Evolutionary conservation across 73 alveolate genomes (phyloP), one percentile per base, ranked within the genome.

Genomic region (Paramecium biaurelia): DNA sequence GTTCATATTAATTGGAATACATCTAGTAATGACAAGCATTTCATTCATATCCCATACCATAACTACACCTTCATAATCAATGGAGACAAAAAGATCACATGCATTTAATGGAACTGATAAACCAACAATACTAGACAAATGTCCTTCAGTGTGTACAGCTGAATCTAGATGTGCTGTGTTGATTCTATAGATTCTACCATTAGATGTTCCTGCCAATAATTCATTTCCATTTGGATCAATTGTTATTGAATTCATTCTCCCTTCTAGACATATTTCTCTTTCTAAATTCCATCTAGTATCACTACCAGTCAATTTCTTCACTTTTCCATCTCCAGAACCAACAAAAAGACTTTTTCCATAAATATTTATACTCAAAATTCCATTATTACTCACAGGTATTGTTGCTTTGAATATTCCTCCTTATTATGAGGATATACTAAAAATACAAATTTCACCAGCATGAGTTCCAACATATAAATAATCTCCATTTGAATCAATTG

Each of bases 311-410:
- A 97, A 89, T 89, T 96, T 97, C 93, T 96, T 97, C 9, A 97
- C 95, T 95, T 95, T 97, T 5, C 99, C 99, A 86, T 97, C 99
- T n/a, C 99, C 99, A 10, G 98, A 97, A 14, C 98, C 97, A 15
- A 96, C 96, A 56, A 95, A 95, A 32, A 97, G 70, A 42, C 88
- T 93, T n/a, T 95, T 98, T 53, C 92, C 96, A 57, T 92, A 85
- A 58, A 96, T 56, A 23, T 93, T 93, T 41, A 97, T 95, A 56
- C 96, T 93, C 85, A 96, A 92, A 1, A 97, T 95, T 18, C 99
- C 98, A 92, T 96, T 97, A 74, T 96, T 95, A 35, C 96, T 89
- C 6, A 97, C 93, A 57, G 98, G 98, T 92, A 97, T 93, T 5
- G 98, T 93, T 21, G 98, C 98, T 97, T 94, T 97, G 72, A 95